These are phyloP conservation scores for Clarkia xantiana DNA, from an alignment of 345 rosid species.

Conservation along the genomic window DNA sequence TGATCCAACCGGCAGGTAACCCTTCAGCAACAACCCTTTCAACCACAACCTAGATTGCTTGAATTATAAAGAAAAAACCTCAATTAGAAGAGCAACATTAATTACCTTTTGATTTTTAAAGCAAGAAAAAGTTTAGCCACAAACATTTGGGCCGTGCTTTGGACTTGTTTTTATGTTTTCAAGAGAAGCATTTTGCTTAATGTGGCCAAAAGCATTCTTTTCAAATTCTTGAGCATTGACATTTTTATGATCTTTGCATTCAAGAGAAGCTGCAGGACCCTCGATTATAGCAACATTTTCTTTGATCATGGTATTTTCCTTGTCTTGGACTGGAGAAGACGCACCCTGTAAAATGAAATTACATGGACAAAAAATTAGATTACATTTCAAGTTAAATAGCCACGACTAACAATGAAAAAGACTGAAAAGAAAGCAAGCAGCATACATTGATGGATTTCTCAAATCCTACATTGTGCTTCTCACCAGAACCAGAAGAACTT, in stretches of 20 bases:
- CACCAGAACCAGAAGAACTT: constrained; percentile 3
- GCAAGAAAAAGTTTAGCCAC: constrained; percentile 5
- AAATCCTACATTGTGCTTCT: constrained; percentile 1
- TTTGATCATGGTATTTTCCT: neutral
- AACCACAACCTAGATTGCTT: constrained; percentile 35
- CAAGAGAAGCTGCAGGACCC: neutral
- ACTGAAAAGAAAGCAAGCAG: neutral
- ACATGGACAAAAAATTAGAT: neutral
- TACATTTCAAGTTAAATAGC: neutral
- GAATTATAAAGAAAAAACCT: constrained; percentile 14
- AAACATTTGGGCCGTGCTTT: constrained; percentile 14
- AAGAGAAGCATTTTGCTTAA: neutral
- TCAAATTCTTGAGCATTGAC: neutral
- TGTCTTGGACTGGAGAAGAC: constrained; percentile 1
- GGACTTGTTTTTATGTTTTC: neutral
- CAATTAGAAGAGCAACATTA: constrained; percentile 9
- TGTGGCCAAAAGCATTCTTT: constrained; percentile 2
- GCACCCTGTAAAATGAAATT: constrained; percentile 1
- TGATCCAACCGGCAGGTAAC: constrained; percentile 78
- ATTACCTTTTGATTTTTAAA: neutral
- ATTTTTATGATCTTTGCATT: constrained; percentile 3
- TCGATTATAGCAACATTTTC: neutral
- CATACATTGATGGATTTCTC: constrained; percentile 4
- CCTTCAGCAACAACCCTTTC: constrained; percentile 62
- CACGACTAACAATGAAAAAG: neutral